These are phyloP conservation scores for Spirogloea muscicola DNA, from an alignment of 139 green algal species.

Conservation along the genomic window DNA sequence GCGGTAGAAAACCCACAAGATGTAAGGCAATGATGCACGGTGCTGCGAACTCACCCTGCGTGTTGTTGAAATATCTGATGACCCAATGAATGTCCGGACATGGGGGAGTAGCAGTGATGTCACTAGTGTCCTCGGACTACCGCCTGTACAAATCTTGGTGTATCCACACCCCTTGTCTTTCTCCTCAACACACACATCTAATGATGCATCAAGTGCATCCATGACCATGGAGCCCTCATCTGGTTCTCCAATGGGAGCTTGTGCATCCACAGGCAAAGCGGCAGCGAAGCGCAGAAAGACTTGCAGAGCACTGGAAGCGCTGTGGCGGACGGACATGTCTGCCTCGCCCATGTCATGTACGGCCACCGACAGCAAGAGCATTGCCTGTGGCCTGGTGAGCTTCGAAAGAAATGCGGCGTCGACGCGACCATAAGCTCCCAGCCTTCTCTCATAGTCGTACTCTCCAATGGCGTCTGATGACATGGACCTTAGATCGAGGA, in stretches of 20 bases:
- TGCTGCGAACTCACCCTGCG: too few relatives aligned
- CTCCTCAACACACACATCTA: background rate
- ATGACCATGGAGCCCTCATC: too few relatives aligned
- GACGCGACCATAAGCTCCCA: constrained; percentile 20
- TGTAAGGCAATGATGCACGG: too few relatives aligned
- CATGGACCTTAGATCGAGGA: constrained; percentile 20
- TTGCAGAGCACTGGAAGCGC: background rate
- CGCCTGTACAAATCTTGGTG: too few relatives aligned
- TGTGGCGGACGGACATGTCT: constrained; percentile 29
- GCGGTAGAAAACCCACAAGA: too few relatives aligned
- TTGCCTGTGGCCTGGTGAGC: background rate
- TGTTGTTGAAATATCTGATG: too few relatives aligned
- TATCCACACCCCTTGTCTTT: constrained; percentile 3
- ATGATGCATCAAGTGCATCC: too few relatives aligned
- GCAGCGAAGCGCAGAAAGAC: constrained; percentile 21
- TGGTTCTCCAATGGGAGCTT: background rate
- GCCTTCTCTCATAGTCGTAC: constrained; percentile 20
- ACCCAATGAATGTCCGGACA: too few relatives aligned
- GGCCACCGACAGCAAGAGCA: constrained; percentile 1
- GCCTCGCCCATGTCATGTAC: constrained; percentile 28
- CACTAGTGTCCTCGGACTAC: too few relatives aligned
- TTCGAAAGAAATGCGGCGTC: background rate
- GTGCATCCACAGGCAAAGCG: background rate
- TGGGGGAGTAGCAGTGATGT: too few relatives aligned
- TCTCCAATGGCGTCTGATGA: constrained; percentile 14